Base-by-base conservation (phyloP, 1,284 basidiomycete genomes). In the Mycosarcoma maydis region DNA sequence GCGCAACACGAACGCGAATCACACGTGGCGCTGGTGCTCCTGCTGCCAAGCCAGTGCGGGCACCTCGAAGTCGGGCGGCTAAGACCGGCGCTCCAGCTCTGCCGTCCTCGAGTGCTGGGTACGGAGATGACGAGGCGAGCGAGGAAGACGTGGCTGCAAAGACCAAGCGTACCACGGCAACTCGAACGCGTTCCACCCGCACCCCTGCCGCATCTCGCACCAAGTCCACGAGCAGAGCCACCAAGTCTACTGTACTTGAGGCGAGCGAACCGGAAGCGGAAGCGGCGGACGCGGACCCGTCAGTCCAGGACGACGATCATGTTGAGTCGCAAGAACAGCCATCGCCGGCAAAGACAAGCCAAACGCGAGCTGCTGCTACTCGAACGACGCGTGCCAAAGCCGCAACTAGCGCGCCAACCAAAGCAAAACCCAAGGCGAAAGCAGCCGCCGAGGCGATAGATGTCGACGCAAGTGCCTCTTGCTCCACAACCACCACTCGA, bases 101-200 rank as follows among this genome's bases (percentile, higher is more conserved):
- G 7, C 62, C 62, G 0, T 66, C 62, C 13, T 56, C 52, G 4
- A 68, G 58, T 19, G 53, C 58, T 23, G 65, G 49, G 2, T 58
- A 42, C 20, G 65, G 58, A 14, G 65, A 68, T 30, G 65, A 68
- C 37, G 65, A 68, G 41, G 65, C 65, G 6, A 57, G 53, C 30
- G 57, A 61, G 8, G 53, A 41, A 7, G 53, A 56, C 14, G 52
- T 39, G n/a, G 39, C 36, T 14, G 29, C 38, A 5, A 54, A n/a
- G 26, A 17, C 36, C 4, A 65, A 54, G 46, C 44, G 50, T 1
- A 16, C 20, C 10, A 34, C 49, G 2, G 47, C 30, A 13, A 8
- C 19, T 33, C 43, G 27, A 22, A 29, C 38, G 13, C 55, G 47
- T 29, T 29, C 42, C 16, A 45, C 29, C 14, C 36, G 36, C 36